Evolutionary conservation across 2,329 filamentous ascomycete species (phyloP).

Genomic region (Furcasterigmium sp.): DNA sequence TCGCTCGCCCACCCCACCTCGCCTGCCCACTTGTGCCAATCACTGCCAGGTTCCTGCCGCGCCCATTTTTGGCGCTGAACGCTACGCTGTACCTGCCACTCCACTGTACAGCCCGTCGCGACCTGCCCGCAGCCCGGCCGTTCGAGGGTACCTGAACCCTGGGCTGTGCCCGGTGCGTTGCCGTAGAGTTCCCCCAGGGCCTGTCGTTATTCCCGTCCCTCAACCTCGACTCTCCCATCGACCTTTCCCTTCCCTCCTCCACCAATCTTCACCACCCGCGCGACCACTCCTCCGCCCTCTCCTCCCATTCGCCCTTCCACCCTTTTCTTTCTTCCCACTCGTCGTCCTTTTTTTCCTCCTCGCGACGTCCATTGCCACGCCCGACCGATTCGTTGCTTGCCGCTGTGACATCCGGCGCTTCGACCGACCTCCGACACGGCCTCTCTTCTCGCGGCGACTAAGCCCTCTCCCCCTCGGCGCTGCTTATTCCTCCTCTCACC

Average conservation of each 20-base stretch:
- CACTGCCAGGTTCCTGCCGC: too few species aligned
- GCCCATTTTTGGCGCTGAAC: too few species aligned
- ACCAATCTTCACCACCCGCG: conserved; percentile 5
- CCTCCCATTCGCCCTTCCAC: conserved; percentile 5
- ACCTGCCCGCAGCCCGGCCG: too few species aligned
- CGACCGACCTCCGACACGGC: not conserved
- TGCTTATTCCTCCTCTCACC: not conserved
- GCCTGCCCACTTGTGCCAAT: too few species aligned
- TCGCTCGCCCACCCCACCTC: too few species aligned
- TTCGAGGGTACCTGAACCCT: conserved; percentile 2
- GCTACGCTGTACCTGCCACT: too few species aligned
- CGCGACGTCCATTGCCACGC: too few species aligned
- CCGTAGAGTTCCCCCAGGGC: not conserved
- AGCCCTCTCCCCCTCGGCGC: not conserved
- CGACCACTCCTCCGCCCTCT: conserved; percentile 2
- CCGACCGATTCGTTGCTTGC: not conserved
- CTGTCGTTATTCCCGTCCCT: not conserved
- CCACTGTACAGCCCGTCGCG: too few species aligned
- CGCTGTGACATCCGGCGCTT: conserved; percentile 1
- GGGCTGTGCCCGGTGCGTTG: conserved; percentile 3
- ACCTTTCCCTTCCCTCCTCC: conserved; percentile 2
- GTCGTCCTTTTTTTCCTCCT: not conserved
- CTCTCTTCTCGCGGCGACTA: not conserved
- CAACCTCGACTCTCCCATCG: not conserved
- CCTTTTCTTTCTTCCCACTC: not conserved